Base-by-base conservation (phyloP, 495 filamentous ascomycete species). In the Annulohypoxylon bovei region DNA sequence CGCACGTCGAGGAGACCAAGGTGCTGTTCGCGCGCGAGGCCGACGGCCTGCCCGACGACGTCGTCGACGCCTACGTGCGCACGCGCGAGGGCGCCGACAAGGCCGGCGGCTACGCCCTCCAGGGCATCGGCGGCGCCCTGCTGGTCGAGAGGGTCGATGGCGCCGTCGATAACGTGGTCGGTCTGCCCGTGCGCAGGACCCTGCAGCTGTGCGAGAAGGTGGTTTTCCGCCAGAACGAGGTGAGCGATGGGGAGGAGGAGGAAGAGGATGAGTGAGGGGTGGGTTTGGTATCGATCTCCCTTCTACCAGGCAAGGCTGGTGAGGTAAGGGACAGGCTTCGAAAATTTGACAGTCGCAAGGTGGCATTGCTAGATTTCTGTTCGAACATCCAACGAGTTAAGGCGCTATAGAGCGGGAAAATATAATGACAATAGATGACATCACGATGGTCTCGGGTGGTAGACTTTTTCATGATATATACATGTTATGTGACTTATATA, bases 31-130 rank as follows among this genome's bases (percentile, higher is more conserved):
- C 80, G 53, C 84, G 83, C 46, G 89, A 91, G 27, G 88, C 88
- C 62, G 93, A 98, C 78, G 94, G 97, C 23, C 74, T 97, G 80
- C 77, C 81, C 1, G 83, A 85, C 46, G 81, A 83, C 42, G 83
- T 84, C 4, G 88, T 99, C 30, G 78, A 91, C 77, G 87, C 89
- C 25, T 99, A 99, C 83, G 94, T 99, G 61, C 83, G 83, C 65
- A 98, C 95, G 33, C 84, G 96, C 42, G 96, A 99, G 82, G 95
- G 96, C 1, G 93, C 85, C 23, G 95, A 99, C 80, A 99, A 98
- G 84, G 96, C 95, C 0, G 95, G 95, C 1, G 96, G 95, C 0
- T 99, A 99, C 80, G 96, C 93, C 8, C 83, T 98, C 44, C 95
- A 99, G 79, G 94, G 94, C 2, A 76, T 95, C 2, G 95, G 93